phyloP scores from a whole-genome alignment of 495 filamentous ascomycete species.

The Neurospora sp. region DNA sequence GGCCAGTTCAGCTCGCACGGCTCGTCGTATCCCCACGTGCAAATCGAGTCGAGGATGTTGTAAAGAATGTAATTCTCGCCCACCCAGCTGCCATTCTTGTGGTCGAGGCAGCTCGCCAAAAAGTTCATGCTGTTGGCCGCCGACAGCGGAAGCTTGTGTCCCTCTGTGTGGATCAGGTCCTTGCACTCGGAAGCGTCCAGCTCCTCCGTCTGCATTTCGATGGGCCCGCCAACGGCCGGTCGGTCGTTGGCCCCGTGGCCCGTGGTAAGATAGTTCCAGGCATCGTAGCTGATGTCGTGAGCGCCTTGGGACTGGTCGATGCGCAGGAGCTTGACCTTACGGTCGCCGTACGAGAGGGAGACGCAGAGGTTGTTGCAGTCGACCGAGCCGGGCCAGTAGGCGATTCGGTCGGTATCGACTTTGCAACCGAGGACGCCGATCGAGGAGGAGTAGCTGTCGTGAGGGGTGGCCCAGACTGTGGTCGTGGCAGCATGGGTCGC shows the following conservation, averaged over 20 bases:
- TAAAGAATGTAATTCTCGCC: conserved; percentile 33
- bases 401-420: conserved; percentile 36
- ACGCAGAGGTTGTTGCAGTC: conserved; percentile 41
- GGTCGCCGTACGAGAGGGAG: conserved; percentile 29
- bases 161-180: conserved; percentile 31
- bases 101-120: conserved; percentile 31
- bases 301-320: conserved; percentile 39
- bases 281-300: conserved; percentile 40
- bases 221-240: conserved; percentile 33
- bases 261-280: conserved; percentile 40
- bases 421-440: conserved; percentile 42
- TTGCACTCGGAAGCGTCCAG: conserved; percentile 26
- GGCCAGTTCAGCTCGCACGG: conserved; percentile 36
- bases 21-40: conserved; percentile 36
- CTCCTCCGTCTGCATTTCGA: conserved; percentile 33
- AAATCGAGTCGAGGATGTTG: conserved; percentile 36
- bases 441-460: conserved; percentile 40
- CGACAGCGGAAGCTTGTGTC: conserved; percentile 35
- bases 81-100: conserved; percentile 29
- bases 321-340: conserved; percentile 33
- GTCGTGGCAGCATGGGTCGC: conserved; percentile 18
- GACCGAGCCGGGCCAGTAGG: conserved; percentile 38
- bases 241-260: conserved; percentile 33
- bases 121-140: conserved; percentile 43
- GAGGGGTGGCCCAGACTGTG: conserved; percentile 39